Evolutionary conservation across 129 eudicot genomes (phyloP), one percentile per base, ranked within the genome.

Genomic region (Silybum marianum): DNA sequence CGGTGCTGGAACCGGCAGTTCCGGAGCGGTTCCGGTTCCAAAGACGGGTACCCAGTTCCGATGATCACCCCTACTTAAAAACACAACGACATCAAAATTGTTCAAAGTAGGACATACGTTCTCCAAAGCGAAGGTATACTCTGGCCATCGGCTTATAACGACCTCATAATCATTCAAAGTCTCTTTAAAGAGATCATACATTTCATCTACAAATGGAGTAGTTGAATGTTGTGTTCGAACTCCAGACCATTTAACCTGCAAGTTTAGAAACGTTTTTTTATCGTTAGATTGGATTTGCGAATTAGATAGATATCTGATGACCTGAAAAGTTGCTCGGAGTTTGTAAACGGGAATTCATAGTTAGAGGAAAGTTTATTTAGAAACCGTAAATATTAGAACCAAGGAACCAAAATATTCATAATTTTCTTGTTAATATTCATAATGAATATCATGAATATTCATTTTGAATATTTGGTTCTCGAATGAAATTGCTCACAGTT

Each of bases 61-160:
- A n/a, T n/a, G n/a, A n/a, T n/a, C n/a, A n/a, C n/a, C n/a, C n/a
- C n/a, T n/a, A n/a, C n/a, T n/a, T n/a, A n/a, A n/a, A 26, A 26
- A 3, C 76, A 58, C 58, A 70, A 40, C 10, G 11, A 80, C 1
- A 38, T 69, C 36, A 48, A 69, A 25, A 25, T 25, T 5, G 2
- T 6, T 12, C 7, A 26, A 72, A 66, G 22, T 2, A 25, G 68
- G 51, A 81, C 96, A 63, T 93, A 93, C 97, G 83, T 89, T 93
- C 78, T 93, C 97, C 76, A 93, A 83, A 54, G 90, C 90, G 69
- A 89, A 87, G 13, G 90, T 93, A 72, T 93, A 93, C 44, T 93
- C 97, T 60, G 97, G 97, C 97, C 97, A 93, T 72, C 96, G 97
- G 69, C 97, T 80, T 34, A 93, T 84, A 62, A 93, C 90, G 88